Base-by-base conservation (phyloP, 306 rosid species). In the Geum urbanum region DNA sequence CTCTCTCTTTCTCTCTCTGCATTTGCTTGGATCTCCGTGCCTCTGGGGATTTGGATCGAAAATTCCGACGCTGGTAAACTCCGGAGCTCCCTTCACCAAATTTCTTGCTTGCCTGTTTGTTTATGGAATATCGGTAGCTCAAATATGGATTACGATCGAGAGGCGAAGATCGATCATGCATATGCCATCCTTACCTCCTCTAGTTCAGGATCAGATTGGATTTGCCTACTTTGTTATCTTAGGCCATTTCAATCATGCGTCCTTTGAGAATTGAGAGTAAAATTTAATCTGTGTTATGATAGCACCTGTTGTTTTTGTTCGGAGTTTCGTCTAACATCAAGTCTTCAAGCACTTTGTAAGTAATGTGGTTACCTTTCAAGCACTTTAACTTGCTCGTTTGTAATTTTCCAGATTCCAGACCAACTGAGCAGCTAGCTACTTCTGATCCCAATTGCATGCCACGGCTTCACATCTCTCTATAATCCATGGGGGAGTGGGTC, bases 401-500 rank as follows among this genome's bases (percentile, higher is more conserved):
- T 66, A 39, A 72, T 52, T 51, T 63, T 79, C 63, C 77, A 56
- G 67, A 32, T 32, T 32, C 66, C 19, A 16, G 41, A 51, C 69
- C 44, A 56, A 70, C 54, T 76, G 55, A 65, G 63, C n/a, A 10
- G 59, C 66, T 22, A 10, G 59, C 66, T 72, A 73, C 66, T 72
- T 63, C 44, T 19, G 63, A 51, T 82, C 43, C 43, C 59, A 83
- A 78, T 73, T 85, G 88, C 84, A 79, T 87, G 89, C 74, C 24
- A 40, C 66, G 63, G 80, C 70, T 73, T 77, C 76, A 70, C 69
- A 55, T 69, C 78, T 58, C 79, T 65, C 76, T 59, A 77, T 75
- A 62, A 80, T 81, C 73, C 82, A 92, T 92, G 98, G 97, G 97
- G 84, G 91, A 88, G 95, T 94, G 99, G 99, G 84, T 91, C 76